A percentile compares a stretch with the other conserved stretches of the same genome.
Evolutionary conservation across 2,329 filamentous ascomycete genomes (phyloP).

Genomic region (Trichoderma semiorbis): DNA sequence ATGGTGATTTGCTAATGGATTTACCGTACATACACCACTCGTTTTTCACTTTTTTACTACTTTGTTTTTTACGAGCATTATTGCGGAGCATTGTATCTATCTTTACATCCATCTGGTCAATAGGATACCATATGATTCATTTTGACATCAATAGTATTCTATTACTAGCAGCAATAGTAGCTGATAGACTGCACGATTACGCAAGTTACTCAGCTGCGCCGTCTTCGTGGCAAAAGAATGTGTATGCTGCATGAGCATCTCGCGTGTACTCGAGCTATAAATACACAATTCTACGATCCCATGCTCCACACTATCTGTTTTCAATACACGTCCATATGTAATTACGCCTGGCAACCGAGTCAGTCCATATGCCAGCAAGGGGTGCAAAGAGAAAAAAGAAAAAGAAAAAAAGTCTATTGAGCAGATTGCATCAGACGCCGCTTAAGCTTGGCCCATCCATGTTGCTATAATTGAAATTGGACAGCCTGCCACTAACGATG

Average conservation of each 20-base stretch:
- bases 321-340: not conserved
- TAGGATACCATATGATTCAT: not conserved
- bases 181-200: not conserved
- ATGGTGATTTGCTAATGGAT: not conserved
- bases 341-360: not conserved
- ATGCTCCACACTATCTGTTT: not conserved
- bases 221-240: conserved; percentile 5
- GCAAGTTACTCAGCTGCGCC: not conserved
- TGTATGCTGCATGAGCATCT: not conserved
- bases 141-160: not conserved
- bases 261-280: not conserved
- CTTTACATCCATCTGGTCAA: not conserved
- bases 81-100: not conserved
- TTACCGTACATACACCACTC: not conserved
- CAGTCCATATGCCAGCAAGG: not conserved
- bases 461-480: not conserved
- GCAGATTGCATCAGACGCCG: not conserved
- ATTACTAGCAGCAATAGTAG: not conserved
- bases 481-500: not conserved
- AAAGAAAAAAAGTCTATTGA: not conserved
- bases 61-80: not conserved
- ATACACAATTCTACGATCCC: not conserved
- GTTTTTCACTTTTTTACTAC: not conserved
- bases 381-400: not conserved
- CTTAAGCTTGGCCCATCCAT: not conserved